A percentile compares a stretch with the other conserved stretches of the same genome.
Evolutionary conservation across 2,329 filamentous ascomycete genomes (phyloP).

Genomic region (Sporothrix brunneoviolacea): DNA sequence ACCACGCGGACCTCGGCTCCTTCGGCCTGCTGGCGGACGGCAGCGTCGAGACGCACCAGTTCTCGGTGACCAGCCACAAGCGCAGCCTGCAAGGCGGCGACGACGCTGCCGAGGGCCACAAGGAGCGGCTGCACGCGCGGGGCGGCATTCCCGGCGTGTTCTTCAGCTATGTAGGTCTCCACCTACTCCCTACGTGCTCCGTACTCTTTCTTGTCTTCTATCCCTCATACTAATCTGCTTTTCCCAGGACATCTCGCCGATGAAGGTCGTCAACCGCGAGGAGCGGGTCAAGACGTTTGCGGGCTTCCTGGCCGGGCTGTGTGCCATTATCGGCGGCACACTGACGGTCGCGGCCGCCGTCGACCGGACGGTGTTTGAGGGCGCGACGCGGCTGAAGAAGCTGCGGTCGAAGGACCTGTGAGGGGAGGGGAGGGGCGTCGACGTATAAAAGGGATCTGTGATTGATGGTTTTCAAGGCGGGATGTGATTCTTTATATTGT

Average conservation of each 20-base stretch:
- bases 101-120: conserved; percentile 80
- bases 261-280: conserved; percentile 99
- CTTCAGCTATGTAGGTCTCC: conserved; percentile 86
- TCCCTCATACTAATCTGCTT: neutral
- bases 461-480: neutral
- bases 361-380: conserved; percentile 88
- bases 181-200: too few relatives aligned
- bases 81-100: conserved; percentile 77
- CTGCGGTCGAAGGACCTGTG: conserved; percentile 59
- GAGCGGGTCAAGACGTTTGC: conserved; percentile 82
- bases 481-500: neutral
- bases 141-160: conserved; percentile 96
- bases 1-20: conserved; percentile 47
- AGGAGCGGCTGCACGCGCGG: conserved; percentile 80
- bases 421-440: neutral
- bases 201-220: neutral
- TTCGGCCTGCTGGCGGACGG: conserved; percentile 63
- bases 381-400: conserved; percentile 78
- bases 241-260: conserved; percentile 84
- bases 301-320: conserved; percentile 88
- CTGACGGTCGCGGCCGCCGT: conserved; percentile 91
- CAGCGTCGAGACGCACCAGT: conserved; percentile 95
- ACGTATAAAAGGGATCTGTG: neutral
- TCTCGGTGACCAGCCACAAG: conserved; percentile 95
- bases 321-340: conserved; percentile 89